Evolutionary conservation across 148 eudicot genomes (phyloP), one percentile per base, ranked within the genome.

Genomic region (Beta vulgaris): DNA sequence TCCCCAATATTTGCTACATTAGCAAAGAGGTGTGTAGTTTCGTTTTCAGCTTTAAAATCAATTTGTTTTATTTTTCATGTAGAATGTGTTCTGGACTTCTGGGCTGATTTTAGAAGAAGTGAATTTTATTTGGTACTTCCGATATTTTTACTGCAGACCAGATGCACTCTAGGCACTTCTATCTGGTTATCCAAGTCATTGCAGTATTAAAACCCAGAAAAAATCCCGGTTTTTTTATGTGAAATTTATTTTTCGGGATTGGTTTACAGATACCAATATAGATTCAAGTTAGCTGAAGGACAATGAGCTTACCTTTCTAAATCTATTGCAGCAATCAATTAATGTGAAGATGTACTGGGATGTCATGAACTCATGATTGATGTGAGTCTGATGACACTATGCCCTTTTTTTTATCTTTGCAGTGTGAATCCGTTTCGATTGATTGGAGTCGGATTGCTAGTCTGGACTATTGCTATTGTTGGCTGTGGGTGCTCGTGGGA

Each of bases 381-480:
- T 66, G n/a, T n/a, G 29, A 39, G 39, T 11, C 40, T 31, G 60
- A 55, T 58, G 71, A 67, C 21, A 14, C 21, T 13, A 25, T 25
- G 31, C 61, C 16, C 36, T 72, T 48, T 76, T 72, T 64, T 49
- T 43, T 68, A 51, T 83, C 61, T 73, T 75, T 85, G 84, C 94
- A 95, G 99, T 43, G 87, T 90, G 61, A 92, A 92, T 87, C 97
- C 99, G 51, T 95, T 95, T 85, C 86, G 98, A 79, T 92, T 95
- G 60, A 95, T 95, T 78, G 99, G 97, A 79, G 91, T 89, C 77
- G 99, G 97, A 21, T 82, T 95, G 88, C 76, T 88, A 40, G 94
- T 92, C 43, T 95, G 99, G 99, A 90, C 99, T 60, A 18, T 87
- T 36, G 97, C 99, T 58, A 65, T 82, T 46, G 82, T 87, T 74